phyloP scores from a whole-genome alignment of 495 filamentous ascomycete genomes.

The Hamigera avellanea region DNA sequence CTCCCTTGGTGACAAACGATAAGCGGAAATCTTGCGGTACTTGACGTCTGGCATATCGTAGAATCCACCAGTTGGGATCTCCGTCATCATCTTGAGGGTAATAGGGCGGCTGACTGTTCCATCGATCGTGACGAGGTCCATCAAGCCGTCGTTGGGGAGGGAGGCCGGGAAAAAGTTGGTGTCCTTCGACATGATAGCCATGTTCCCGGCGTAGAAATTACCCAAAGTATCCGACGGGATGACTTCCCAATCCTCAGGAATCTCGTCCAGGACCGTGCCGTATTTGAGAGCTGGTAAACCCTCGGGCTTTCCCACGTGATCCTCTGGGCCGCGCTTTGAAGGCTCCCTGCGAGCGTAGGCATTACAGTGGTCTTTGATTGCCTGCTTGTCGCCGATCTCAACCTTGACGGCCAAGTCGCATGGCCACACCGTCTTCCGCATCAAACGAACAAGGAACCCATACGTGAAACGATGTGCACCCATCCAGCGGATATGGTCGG shows the following conservation, averaged over 20 bases:
- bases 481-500: slow-evolving; percentile 89
- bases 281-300: slow-evolving; percentile 64
- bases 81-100: slow-evolving; percentile 53
- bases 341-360: slow-evolving; percentile 30
- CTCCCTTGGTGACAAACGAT: slow-evolving; percentile 64
- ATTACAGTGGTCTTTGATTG: slow-evolving; percentile 63
- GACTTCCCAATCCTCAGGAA: slow-evolving; percentile 66
- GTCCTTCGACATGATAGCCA: slow-evolving; percentile 83
- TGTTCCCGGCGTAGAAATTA: slow-evolving; percentile 92
- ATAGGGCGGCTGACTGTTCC: slow-evolving; percentile 56
- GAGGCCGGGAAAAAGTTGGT: slow-evolving; percentile 82
- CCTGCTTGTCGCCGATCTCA: slow-evolving; percentile 63
- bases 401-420: slow-evolving; percentile 80
- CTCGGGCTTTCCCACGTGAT: slow-evolving; percentile 13
- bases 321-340: slow-evolving; percentile 11
- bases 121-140: slow-evolving; percentile 74
- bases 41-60: slow-evolving; percentile 68
- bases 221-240: slow-evolving; percentile 65
- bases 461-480: slow-evolving; percentile 73
- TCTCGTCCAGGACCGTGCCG: slow-evolving; percentile 63
- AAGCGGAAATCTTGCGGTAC: slow-evolving; percentile 73
- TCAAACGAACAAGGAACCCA: slow-evolving; percentile 63
- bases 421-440: slow-evolving; percentile 66
- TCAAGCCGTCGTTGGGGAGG: slow-evolving; percentile 69
- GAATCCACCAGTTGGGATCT: slow-evolving; percentile 58